Base-by-base conservation (phyloP, 2,329 filamentous ascomycete genomes). In the Hirsutella minnesotensis region DNA sequence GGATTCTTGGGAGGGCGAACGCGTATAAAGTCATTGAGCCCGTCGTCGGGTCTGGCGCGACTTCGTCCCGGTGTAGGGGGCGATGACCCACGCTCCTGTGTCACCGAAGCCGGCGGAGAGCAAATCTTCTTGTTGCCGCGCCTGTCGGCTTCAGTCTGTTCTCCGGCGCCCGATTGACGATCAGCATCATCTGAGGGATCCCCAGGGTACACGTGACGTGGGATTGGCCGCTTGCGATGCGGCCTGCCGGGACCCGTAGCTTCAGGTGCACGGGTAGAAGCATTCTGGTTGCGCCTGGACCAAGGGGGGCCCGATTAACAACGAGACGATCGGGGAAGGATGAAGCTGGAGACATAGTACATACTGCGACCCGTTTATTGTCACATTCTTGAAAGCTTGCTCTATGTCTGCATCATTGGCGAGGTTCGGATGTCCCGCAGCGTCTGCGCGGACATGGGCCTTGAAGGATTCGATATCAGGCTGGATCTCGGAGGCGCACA, bases 91-190 rank as follows among this genome's bases (percentile, higher is more conserved):
- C 40, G 49, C 29, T 47, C 47, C 22, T 49, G 49, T 7, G 47
- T 45, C 4, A 47, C 39, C 16, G 55, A 48, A 3, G 53, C 42
- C 3, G 56, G 50, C 18, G 58, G 57, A 1, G 58, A 59, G 20
- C 54, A 54, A 8, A 51, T 39, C 41, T 60, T 60, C 42, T 54
- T 56, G 30, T 43, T 51, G 9, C 48, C 48, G 19, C 47, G 52
- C 3, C 40, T 45, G 39, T 47, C 46, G 8, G 43, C 40, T 13
- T 51, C 49, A 2, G 44, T 27, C 7, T 16, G 41, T 5, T 50
- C 45, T 4, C 35, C 42, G 3, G 40, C 7, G 16, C 35, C 36
- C 9, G 40, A 22, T 9, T 40, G 39, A 24, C 44, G 42, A 13
- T 51, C 49, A 15, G 36, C 18, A 21, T 41, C 42, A 24, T 35